Conservation (phyloP, 331 rosid species). For the Spiraea crenata region DNA sequence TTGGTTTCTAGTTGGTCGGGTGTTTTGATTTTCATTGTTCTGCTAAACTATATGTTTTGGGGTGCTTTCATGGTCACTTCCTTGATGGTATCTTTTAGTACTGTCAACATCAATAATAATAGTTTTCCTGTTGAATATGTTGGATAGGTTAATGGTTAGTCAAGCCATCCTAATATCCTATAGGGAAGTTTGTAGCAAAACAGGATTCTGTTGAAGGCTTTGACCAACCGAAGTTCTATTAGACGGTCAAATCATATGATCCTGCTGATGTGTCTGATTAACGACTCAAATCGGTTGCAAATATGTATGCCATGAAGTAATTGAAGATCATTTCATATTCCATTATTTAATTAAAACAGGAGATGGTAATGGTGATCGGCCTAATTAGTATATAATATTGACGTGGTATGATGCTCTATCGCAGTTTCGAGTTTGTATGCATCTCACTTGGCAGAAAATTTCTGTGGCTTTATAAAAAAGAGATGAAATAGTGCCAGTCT, state of each 20-base stretch:
- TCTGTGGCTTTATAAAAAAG: too few relatives aligned
- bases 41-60: background rate
- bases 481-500: too few relatives aligned
- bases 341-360: background rate
- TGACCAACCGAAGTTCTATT: background rate
- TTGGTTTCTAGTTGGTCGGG: background rate
- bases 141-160: background rate
- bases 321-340: background rate
- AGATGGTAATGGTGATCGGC: background rate
- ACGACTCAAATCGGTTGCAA: background rate
- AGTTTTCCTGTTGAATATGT: background rate
- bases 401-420: background rate
- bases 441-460: too few relatives aligned
- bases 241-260: background rate
- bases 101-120: background rate
- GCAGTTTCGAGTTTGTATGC: background rate
- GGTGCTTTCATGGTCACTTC: slow-evolving; percentile 3
- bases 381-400: background rate
- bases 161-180: background rate
- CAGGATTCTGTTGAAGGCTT: background rate
- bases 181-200: background rate
- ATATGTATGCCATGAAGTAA: too few relatives aligned
- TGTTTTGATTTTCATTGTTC: background rate
- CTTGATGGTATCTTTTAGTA: background rate
- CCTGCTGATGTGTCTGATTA: background rate